Conservation (phyloP, 768 basidiomycete genomes). For the Cyclocybe cylindracea region DNA sequence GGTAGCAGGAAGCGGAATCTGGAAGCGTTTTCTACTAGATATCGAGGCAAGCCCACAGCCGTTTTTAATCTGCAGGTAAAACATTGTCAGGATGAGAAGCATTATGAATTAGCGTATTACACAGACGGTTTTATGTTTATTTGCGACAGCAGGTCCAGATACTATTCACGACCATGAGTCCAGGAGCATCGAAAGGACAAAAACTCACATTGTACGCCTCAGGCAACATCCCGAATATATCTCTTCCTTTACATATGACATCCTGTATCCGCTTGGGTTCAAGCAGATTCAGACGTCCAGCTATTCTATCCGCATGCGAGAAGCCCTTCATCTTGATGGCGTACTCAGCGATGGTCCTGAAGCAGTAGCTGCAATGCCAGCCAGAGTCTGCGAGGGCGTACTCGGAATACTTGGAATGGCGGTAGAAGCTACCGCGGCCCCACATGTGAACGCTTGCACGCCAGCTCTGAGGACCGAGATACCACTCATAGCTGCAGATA, state of each 20-base stretch:
- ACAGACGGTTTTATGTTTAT: slow-evolving; percentile 55
- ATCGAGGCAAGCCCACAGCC: slow-evolving; percentile 54
- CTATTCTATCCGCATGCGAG: slow-evolving; percentile 64
- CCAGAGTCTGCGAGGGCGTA: slow-evolving; percentile 59
- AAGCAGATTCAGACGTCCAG: slow-evolving; percentile 45
- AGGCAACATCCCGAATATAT: slow-evolving; percentile 67
- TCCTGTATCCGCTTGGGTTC: slow-evolving; percentile 54
- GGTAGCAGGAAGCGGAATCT: slow-evolving; percentile 55
- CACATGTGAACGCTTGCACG: slow-evolving; percentile 54
- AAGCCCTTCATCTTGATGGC: slow-evolving; percentile 60
- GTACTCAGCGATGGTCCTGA: slow-evolving; percentile 59
- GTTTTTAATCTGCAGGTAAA: slow-evolving; percentile 33
- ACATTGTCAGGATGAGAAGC: neutral
- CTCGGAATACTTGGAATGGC: slow-evolving; percentile 49
- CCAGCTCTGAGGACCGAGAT: slow-evolving; percentile 54
- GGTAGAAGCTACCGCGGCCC: slow-evolving; percentile 43
- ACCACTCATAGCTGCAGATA: slow-evolving; percentile 53
- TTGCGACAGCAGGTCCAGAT: slow-evolving; percentile 51
- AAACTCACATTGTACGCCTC: slow-evolving; percentile 56
- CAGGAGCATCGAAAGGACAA: neutral
- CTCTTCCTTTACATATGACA: slow-evolving; percentile 58
- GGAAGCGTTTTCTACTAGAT: slow-evolving; percentile 50
- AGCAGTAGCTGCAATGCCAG: slow-evolving; percentile 73
- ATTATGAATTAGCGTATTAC: neutral
- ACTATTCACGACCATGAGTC: slow-evolving; percentile 30